Evolutionary conservation across 2,329 filamentous ascomycete genomes (phyloP).

Genomic region (Clonostachys byssicola): DNA sequence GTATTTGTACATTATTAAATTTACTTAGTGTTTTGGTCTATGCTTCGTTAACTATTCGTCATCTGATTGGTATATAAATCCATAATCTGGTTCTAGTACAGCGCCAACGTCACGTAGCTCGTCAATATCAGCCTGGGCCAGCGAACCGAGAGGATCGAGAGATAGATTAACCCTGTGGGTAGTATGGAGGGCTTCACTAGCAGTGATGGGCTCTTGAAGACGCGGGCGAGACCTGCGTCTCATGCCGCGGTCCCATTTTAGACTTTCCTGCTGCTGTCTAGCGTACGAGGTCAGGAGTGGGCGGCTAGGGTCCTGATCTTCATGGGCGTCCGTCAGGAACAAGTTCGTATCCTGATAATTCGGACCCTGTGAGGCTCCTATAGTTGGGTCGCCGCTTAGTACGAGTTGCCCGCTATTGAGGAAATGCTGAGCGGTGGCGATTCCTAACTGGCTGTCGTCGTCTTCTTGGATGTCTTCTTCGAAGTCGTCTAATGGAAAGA

Average conservation of each 20-base stretch:
- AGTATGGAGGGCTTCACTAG: too few relatives aligned
- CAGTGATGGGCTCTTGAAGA: slow-evolving; percentile 8
- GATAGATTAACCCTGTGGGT: too few relatives aligned
- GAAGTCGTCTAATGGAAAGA: too few relatives aligned
- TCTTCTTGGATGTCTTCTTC: neutral
- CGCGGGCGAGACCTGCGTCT: slow-evolving; percentile 14
- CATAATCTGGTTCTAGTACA: too few relatives aligned
- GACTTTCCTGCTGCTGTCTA: slow-evolving; percentile 35
- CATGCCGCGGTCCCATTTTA: slow-evolving; percentile 7
- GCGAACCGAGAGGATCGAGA: too few relatives aligned
- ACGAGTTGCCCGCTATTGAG: slow-evolving; percentile 34
- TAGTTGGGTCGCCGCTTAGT: slow-evolving; percentile 34
- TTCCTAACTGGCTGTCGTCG: neutral
- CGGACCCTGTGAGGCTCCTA: slow-evolving; percentile 54
- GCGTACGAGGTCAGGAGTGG: slow-evolving; percentile 41
- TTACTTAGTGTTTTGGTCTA: too few relatives aligned
- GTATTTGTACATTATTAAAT: too few relatives aligned
- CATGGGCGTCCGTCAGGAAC: slow-evolving; percentile 44
- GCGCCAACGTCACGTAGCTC: too few relatives aligned
- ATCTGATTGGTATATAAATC: too few relatives aligned
- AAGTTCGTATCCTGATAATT: slow-evolving; percentile 40
- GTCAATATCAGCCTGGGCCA: too few relatives aligned
- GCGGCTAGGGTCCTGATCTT: slow-evolving; percentile 29
- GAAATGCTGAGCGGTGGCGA: slow-evolving; percentile 6
- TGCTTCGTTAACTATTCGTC: too few relatives aligned